Base-by-base conservation (phyloP, 768 basidiomycete genomes). In the Multifurca ochricompacta region DNA sequence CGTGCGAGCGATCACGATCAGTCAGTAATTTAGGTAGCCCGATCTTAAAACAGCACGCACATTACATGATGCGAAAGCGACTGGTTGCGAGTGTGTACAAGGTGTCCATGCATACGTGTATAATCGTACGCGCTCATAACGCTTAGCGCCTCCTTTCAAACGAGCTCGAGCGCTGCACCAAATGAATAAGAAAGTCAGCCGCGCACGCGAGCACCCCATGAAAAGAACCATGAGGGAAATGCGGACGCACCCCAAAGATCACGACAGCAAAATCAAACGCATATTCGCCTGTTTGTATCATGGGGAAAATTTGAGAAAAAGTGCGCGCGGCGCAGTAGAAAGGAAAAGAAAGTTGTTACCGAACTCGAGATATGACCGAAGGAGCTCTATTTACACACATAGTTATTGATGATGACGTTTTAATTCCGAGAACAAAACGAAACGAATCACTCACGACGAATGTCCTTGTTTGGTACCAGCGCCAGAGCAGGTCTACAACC, bases 231-330 rank as follows among this genome's bases (percentile, higher is more conserved):
- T 19, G 48, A 43, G 46, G 49, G 34, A 34, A 39, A 25, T 34
- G 42, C 43, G 32, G 6, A 73, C 84, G 49, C 69, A 92, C 90
- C 67, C 91, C 89, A 40, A 87, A 77, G 47, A 92, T 65, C 25
- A 93, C 91, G 8, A 91, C 79, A 10, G 87, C 85, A 64, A 93
- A 89, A 70, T 93, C 91, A 63, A 89, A 91, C 4, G 76, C 71
- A 63, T 92, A 92, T 71, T 93, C 90, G 43, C 89, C 88, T 89
- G 61, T 31, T n/a, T n/a, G 32, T 28, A n/a, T n/a, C n/a, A n/a
- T 16, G 23, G 32, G 18, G 32, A n/a, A 27, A 45, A 34, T 16
- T 65, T 39, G 62, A 63, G 41, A 7, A 62, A 34, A 49, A 30
- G 23, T 2, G 4, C 1, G 1, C 36, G n/a, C 10, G 36, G 11